A percentile compares a stretch with the other conserved stretches of the same genome.
These are phyloP conservation scores for Magnusiomyces paraingens DNA, from an alignment of 1,139 yeast species.

Conservation along the genomic window DNA sequence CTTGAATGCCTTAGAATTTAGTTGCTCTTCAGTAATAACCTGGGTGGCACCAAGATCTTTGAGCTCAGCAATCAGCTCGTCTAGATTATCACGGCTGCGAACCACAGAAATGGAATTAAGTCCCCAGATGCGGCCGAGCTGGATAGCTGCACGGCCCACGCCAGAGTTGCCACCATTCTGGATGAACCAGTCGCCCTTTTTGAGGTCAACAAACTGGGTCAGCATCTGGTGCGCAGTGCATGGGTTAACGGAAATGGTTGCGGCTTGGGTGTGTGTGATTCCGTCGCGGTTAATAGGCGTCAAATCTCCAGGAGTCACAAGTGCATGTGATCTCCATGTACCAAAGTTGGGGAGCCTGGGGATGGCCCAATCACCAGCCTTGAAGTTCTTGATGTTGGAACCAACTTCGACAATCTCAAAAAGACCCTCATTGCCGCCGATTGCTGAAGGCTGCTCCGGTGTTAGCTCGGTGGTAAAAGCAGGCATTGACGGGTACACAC, in stretches of 20 bases:
- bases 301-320: constrained; percentile 21
- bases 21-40: constrained; percentile 83
- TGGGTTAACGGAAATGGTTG: constrained; percentile 59
- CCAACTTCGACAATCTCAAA: constrained; percentile 79
- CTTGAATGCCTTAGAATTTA: constrained; percentile 58
- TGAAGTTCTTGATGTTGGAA: constrained; percentile 36
- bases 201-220: constrained; percentile 56
- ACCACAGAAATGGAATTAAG: constrained; percentile 82
- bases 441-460: constrained; percentile 53
- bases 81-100: constrained; percentile 73
- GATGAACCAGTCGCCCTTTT: constrained; percentile 81
- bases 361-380: constrained; percentile 83
- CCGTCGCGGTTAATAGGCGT: constrained; percentile 2
- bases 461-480: constrained; percentile 48
- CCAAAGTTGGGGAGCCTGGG: constrained; percentile 84
- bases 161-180: constrained; percentile 97
- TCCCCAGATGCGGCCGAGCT: constrained; percentile 72
- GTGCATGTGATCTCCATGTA: constrained; percentile 88
- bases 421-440: constrained; percentile 91
- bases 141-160: constrained; percentile 90
- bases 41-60: constrained; percentile 69
- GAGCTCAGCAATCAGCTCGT: constrained; percentile 53
- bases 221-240: constrained; percentile 88
- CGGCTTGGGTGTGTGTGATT: constrained; percentile 10
- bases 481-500: constrained; percentile 89